Conservation (phyloP, 2,329 filamentous ascomycete species). For the Huntiella moniliformis region DNA sequence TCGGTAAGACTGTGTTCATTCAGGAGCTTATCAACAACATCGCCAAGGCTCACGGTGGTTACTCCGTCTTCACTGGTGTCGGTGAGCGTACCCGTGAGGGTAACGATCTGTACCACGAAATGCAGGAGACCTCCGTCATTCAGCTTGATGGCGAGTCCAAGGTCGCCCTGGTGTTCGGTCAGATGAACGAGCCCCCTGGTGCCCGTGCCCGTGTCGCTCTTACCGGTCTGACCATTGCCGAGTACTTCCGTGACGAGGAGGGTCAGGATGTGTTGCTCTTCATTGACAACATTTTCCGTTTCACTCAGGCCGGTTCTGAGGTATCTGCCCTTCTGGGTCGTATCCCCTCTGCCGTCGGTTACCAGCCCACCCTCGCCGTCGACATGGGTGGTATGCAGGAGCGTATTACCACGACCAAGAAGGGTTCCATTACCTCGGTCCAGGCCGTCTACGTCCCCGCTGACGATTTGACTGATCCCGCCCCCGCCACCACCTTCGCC, state of each 20-base stretch:
- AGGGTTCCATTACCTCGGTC: slow-evolving; percentile 99
- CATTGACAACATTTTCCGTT: slow-evolving; percentile 99
- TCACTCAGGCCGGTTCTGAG: slow-evolving; percentile 99
- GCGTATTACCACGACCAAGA: slow-evolving; percentile 98
- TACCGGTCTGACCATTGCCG: slow-evolving; percentile 64
- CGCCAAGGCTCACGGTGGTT: slow-evolving; percentile 99
- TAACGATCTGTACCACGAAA: slow-evolving; percentile 99
- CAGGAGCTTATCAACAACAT: slow-evolving; percentile 99
- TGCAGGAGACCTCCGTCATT: slow-evolving; percentile 99
- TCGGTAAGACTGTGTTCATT: slow-evolving; percentile 99
- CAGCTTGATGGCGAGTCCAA: slow-evolving; percentile 98
- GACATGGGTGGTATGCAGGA: slow-evolving; percentile 99
- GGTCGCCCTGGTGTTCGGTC: slow-evolving; percentile 97
- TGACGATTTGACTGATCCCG: slow-evolving; percentile 99
- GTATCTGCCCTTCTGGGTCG: slow-evolving; percentile 97
- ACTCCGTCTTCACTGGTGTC: slow-evolving; percentile 99
- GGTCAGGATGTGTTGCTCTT: slow-evolving; percentile 97
- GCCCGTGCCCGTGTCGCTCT: slow-evolving; percentile 99
- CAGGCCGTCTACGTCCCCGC: slow-evolving; percentile 99
- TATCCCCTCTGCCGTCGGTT: slow-evolving; percentile 99
- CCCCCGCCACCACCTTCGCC: slow-evolving; percentile 96
- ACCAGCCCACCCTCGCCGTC: slow-evolving; percentile 95
- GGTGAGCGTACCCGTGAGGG: slow-evolving; percentile 99
- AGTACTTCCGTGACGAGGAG: slow-evolving; percentile 60
- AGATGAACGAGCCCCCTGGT: slow-evolving; percentile 99